Conservation (phyloP, 371 early-diverging fungal genomes). For the Actinomucor elegans region DNA sequence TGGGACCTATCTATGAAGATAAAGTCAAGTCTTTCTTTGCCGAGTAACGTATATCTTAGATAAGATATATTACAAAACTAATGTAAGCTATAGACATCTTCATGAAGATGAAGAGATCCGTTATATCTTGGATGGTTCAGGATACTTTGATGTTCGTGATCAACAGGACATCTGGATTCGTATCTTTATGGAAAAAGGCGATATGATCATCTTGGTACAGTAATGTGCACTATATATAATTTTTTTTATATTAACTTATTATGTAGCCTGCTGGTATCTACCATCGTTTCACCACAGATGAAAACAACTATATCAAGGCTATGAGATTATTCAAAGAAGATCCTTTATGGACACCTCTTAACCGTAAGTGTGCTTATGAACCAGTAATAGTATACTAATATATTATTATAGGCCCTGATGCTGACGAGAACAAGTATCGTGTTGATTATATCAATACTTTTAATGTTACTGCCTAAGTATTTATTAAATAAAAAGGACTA, state of each 20-base stretch:
- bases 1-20: constrained; percentile 81
- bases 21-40: constrained; percentile 92
- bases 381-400: neutral
- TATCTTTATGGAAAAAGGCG: constrained; percentile 73
- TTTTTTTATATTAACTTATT: too few species aligned
- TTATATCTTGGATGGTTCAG: constrained; percentile 85
- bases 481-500: neutral
- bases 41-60: constrained; percentile 57
- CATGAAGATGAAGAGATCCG: constrained; percentile 98
- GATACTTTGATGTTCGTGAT: constrained; percentile 89
- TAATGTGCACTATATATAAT: neutral
- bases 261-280: constrained; percentile 91
- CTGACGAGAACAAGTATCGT: constrained; percentile 41
- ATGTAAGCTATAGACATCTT: constrained; percentile 65
- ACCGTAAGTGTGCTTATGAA: constrained; percentile 56
- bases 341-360: constrained; percentile 92
- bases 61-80: neutral
- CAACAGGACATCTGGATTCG: constrained; percentile 87
- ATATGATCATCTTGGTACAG: constrained; percentile 86
- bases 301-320: constrained; percentile 82
- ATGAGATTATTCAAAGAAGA: constrained; percentile 95
- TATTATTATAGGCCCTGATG: constrained; percentile 33
- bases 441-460: constrained; percentile 31
- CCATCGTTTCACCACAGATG: constrained; percentile 92
- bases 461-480: constrained; percentile 22